Evolutionary conservation across 2,329 filamentous ascomycete species (phyloP), one percentile per base, ranked within the genome.

Genomic region (Ciborinia camelliae): DNA sequence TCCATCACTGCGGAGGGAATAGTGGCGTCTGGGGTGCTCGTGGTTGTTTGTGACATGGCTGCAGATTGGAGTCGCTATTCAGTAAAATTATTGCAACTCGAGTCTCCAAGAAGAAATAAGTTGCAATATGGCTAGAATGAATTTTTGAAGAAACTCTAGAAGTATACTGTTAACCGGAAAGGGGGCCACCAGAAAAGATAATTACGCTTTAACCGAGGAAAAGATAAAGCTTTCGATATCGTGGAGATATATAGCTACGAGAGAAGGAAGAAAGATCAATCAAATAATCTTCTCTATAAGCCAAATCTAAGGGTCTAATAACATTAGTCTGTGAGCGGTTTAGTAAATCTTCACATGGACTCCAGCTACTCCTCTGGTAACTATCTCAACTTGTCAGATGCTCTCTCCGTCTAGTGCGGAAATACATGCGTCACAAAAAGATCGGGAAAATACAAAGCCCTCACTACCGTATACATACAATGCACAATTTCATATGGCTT

Each of bases 41-140:
- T 47, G 4, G 47, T 62, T 59, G 61, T 52, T 58, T 66, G 62
- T 37, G 67, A 66, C 62, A 67, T 68, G 3, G 43, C 18, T 54
- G 26, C 30, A n/a, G 23, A 51, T 43, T 26, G 20, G 54, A 47
- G 26, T 28, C 6, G n/a, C 14, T 26, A 23, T 47, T 47, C n/a
- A 20, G 23, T 47, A 20, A n/a, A 47, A 20, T 26, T 37, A 23
- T 59, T 37, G 55, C 28, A 47, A 59, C 55, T 47, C 43, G 41
- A 59, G 35, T 47, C 55, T 30, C 30, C n/a, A 26, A 59, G 18
- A 59, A 35, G 43, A 59, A 32, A 14, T 26, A 15, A 26, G 12
- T 35, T 35, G 7, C 14, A 6, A 35, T 20, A 20, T 26, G 41
- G 41, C 18, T 59, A 15, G n/a, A 47, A 20, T 26, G 5, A 15